Percentiles rank a stretch among this genome's conserved stretches.
Evolutionary conservation across 2,329 filamentous ascomycete genomes (phyloP).

Genomic region (Trichoderma breve): DNA sequence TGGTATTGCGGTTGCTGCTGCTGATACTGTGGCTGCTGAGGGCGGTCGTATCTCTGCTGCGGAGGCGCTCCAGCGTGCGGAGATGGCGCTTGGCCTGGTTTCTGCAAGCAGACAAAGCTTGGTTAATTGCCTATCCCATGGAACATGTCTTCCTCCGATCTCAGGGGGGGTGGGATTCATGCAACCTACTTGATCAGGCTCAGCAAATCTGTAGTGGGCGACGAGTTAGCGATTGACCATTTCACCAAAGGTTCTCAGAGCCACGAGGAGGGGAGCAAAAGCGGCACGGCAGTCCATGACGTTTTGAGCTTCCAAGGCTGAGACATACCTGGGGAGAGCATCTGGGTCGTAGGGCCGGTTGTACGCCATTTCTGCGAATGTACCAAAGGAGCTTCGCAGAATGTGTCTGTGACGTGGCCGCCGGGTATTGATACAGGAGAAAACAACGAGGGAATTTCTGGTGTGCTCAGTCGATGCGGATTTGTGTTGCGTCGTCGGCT

Average conservation of each 20-base stretch:
- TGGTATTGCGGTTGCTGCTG: slow-evolving; percentile 24
- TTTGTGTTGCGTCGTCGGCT: background rate
- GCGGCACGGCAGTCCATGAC: background rate
- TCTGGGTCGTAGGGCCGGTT: slow-evolving; percentile 92
- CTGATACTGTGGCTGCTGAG: slow-evolving; percentile 23
- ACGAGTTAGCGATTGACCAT: background rate
- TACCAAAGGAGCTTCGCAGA: background rate
- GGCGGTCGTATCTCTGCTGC: slow-evolving; percentile 23
- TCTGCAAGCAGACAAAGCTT: slow-evolving; percentile 31
- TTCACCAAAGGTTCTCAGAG: background rate
- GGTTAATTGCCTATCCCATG: background rate
- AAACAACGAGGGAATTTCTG: background rate
- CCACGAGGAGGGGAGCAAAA: background rate
- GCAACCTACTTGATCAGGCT: slow-evolving; percentile 64
- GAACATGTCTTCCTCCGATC: background rate
- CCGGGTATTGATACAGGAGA: background rate
- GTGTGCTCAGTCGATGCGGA: background rate
- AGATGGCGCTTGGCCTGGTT: slow-evolving; percentile 34
- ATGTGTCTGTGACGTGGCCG: background rate
- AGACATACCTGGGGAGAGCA: slow-evolving; percentile 80
- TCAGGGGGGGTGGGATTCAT: slow-evolving; percentile 2
- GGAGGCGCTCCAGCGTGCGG: slow-evolving; percentile 21
- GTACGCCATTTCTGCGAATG: slow-evolving; percentile 71
- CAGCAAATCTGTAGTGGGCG: slow-evolving; percentile 59
- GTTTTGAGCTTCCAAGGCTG: slow-evolving; percentile 10